These are phyloP conservation scores for Arthrinium puccinioides DNA, from an alignment of 2,329 filamentous ascomycete species.

Conservation along the genomic window DNA sequence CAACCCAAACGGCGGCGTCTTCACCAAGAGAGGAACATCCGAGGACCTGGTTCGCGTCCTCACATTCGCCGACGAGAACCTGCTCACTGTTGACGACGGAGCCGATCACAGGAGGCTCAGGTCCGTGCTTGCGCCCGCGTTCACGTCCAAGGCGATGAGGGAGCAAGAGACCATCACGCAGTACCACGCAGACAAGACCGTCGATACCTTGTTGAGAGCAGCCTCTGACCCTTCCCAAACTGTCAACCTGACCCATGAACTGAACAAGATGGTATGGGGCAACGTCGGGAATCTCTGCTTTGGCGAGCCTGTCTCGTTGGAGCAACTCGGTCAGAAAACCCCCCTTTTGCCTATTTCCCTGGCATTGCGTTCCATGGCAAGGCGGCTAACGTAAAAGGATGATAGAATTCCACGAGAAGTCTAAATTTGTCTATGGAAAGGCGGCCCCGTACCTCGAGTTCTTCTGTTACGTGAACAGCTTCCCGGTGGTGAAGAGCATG, in stretches of 20 bases:
- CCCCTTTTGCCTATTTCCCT: neutral
- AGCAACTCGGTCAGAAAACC: neutral
- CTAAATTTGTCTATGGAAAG: neutral
- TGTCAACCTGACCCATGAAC: neutral
- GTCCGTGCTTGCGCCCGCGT: neutral
- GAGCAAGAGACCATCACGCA: neutral
- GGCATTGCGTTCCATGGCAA: neutral
- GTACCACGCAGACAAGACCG: neutral
- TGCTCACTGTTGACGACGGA: neutral
- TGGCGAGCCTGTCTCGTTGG: neutral
- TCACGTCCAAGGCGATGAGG: neutral
- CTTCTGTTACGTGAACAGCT: neutral
- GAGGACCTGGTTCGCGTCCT: neutral
- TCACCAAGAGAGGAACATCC: neutral
- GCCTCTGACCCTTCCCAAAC: neutral
- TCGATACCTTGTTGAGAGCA: neutral
- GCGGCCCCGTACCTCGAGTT: neutral
- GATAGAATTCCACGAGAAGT: neutral
- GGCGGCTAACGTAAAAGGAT: neutral
- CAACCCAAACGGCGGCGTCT: neutral
- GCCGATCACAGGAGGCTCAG: neutral
- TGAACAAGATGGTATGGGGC: neutral
- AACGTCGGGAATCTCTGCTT: neutral
- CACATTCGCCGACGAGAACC: neutral
- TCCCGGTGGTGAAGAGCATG: neutral